These are phyloP conservation scores for Hymenoscyphus linearis DNA, from an alignment of 2,329 filamentous ascomycete genomes.

Conservation along the genomic window DNA sequence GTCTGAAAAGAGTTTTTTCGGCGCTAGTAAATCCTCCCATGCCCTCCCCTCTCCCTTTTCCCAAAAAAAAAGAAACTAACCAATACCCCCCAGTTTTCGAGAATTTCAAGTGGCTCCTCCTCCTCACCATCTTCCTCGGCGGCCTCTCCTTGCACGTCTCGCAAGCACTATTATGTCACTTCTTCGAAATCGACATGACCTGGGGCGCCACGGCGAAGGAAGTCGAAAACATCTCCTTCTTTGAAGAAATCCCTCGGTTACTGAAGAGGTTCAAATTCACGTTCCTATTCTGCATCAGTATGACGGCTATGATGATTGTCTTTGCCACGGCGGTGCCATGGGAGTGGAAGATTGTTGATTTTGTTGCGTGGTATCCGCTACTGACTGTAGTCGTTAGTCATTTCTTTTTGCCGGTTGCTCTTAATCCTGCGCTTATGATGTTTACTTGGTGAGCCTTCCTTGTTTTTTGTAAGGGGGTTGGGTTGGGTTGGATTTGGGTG, in stretches of 20 bases:
- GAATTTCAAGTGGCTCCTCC: constrained; percentile 65
- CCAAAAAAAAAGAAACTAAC: not conserved
- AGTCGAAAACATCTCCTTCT: constrained; percentile 42
- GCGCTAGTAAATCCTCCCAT: constrained; percentile 18
- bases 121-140: constrained; percentile 76
- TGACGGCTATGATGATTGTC: constrained; percentile 44
- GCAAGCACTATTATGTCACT: constrained; percentile 71
- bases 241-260: constrained; percentile 37
- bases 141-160: constrained; percentile 74
- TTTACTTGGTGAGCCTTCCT: constrained; percentile 45
- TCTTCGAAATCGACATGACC: constrained; percentile 77
- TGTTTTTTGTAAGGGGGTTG: too few species aligned
- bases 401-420: constrained; percentile 51
- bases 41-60: constrained; percentile 39
- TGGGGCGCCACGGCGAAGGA: constrained; percentile 83
- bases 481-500: too few species aligned
- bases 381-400: constrained; percentile 46
- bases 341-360: constrained; percentile 32
- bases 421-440: constrained; percentile 61
- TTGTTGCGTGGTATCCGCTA: constrained; percentile 57
- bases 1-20: constrained; percentile 46
- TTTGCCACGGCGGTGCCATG: constrained; percentile 33
- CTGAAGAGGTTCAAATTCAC: constrained; percentile 52
- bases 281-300: constrained; percentile 44
- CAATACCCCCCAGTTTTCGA: constrained; percentile 40